These are phyloP conservation scores for Xylaria multiplex DNA, from an alignment of 2,329 filamentous ascomycete species.

Conservation along the genomic window DNA sequence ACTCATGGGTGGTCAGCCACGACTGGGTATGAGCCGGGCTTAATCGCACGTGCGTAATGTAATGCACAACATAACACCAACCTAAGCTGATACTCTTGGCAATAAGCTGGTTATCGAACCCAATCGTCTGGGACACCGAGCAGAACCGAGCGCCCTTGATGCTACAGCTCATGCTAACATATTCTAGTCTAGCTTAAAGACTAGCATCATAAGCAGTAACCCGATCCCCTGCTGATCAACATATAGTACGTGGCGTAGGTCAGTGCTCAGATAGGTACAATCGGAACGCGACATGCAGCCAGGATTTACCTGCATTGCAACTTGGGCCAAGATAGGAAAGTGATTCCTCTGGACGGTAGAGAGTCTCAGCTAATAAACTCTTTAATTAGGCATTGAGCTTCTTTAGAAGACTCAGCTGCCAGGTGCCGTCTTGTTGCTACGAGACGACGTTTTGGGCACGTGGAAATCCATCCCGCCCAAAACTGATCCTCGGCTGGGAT, in stretches of 20 bases:
- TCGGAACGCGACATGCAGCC: background rate
- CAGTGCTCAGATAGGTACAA: constrained; percentile 5
- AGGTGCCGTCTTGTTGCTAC: background rate
- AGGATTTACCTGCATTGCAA: background rate
- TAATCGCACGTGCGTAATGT: constrained; percentile 22
- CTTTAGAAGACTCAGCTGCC: background rate
- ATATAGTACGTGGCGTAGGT: background rate
- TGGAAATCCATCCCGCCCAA: too few relatives aligned
- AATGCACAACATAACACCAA: constrained; percentile 15
- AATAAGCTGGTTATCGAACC: background rate
- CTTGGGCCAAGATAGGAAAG: background rate
- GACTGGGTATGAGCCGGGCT: background rate
- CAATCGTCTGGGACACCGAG: constrained; percentile 1
- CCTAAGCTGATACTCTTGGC: background rate
- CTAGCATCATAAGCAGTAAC: background rate
- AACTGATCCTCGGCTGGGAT: too few relatives aligned
- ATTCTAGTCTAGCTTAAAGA: background rate
- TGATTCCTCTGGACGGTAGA: background rate
- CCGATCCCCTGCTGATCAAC: background rate
- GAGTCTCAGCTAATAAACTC: too few relatives aligned
- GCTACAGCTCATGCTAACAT: background rate
- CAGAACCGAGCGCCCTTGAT: background rate
- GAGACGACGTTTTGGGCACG: too few relatives aligned
- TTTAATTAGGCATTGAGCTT: background rate
- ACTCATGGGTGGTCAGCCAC: background rate